These are phyloP conservation scores for Thelephora terrestris DNA, from an alignment of 1,284 basidiomycete genomes.

Conservation along the genomic window DNA sequence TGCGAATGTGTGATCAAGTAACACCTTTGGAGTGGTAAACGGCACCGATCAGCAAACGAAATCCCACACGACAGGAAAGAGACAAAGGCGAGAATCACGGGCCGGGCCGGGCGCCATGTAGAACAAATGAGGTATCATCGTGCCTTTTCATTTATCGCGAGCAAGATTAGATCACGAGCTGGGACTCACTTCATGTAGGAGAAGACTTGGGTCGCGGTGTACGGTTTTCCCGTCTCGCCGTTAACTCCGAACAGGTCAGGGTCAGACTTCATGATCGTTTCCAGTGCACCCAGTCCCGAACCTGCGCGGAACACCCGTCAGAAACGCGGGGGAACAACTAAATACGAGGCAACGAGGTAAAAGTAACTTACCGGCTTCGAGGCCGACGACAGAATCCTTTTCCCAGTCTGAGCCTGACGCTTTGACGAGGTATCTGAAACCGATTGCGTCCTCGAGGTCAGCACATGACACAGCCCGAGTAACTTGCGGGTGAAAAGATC, in stretches of 20 bases:
- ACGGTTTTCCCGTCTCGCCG: conserved; percentile 6
- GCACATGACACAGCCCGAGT: background rate
- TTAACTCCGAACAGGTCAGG: conserved; percentile 39
- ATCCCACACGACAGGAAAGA: background rate
- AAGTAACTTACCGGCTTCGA: conserved; percentile 66
- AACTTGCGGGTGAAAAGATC: background rate
- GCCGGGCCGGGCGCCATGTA: background rate
- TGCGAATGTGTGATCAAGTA: conserved; percentile 77
- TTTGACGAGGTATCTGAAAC: conserved; percentile 61
- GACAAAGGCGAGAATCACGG: background rate
- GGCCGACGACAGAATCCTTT: conserved; percentile 50
- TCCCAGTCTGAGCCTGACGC: conserved; percentile 45
- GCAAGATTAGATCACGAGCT: background rate
- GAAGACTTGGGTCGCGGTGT: conserved; percentile 44
- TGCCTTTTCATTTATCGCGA: too few relatives aligned
- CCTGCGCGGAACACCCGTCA: conserved; percentile 27
- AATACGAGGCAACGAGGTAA: background rate
- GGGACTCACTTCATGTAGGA: conserved; percentile 42
- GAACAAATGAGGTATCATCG: background rate
- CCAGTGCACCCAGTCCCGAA: conserved; percentile 60
- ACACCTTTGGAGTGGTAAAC: conserved; percentile 30
- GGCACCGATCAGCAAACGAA: too few relatives aligned
- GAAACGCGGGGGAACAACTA: too few relatives aligned
- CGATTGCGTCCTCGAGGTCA: conserved; percentile 1
- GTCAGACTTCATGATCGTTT: conserved; percentile 38